A percentile compares a stretch with the other conserved stretches of the same genome.
These are phyloP conservation scores for Pyricularia grisea DNA, from an alignment of 2,329 filamentous ascomycete species.

Conservation along the genomic window DNA sequence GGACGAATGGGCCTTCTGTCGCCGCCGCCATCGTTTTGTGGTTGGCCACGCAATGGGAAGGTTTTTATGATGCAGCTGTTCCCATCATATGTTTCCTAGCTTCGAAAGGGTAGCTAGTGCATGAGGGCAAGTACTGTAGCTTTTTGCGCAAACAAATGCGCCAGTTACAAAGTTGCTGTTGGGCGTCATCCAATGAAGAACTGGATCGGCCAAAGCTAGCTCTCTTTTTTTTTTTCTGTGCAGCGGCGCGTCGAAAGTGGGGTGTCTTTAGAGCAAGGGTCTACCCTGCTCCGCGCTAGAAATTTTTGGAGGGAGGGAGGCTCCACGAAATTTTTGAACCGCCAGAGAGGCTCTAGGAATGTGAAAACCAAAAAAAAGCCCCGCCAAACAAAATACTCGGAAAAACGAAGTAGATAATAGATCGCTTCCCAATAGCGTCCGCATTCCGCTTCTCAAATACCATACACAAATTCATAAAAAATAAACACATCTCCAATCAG, in stretches of 20 bases:
- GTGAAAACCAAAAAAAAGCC: conserved; percentile 4
- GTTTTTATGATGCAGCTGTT: not conserved
- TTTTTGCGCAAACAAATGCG: not conserved
- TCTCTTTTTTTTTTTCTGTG: not conserved
- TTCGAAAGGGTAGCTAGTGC: not conserved
- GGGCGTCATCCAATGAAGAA: not conserved
- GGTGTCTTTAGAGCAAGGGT: not conserved
- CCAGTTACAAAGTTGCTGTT: not conserved
- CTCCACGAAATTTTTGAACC: conserved; percentile 1
- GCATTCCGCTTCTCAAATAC: not conserved
- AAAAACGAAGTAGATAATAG: not conserved
- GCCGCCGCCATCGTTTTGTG: not conserved
- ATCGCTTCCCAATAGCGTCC: not conserved
- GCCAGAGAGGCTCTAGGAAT: not conserved
- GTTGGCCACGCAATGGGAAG: not conserved
- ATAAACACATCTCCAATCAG: not conserved
- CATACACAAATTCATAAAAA: not conserved
- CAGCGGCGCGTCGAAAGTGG: not conserved
- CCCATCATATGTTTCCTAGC: not conserved
- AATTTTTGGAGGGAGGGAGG: conserved; percentile 2
- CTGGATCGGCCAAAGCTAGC: not conserved
- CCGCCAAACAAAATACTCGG: not conserved
- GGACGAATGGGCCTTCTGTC: conserved; percentile 43
- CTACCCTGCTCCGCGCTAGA: not conserved
- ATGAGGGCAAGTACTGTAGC: not conserved